Evolutionary conservation across 192 early-diverging fungal species (phyloP).

Genomic region (Gryganskiella cystojenkinii): DNA sequence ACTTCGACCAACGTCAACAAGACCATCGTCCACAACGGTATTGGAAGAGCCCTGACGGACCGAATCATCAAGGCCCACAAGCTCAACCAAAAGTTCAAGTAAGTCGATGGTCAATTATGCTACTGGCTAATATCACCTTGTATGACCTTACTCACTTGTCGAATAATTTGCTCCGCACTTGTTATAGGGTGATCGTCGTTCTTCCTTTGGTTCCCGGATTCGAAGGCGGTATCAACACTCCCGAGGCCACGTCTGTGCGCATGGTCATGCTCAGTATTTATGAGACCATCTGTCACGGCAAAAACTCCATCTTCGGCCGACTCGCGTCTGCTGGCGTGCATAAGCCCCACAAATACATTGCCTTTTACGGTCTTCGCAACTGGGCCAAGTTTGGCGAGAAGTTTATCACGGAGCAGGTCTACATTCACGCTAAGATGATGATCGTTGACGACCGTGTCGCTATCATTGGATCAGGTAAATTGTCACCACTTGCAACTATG

Average conservation of each 20-base stretch:
- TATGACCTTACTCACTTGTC: no score
- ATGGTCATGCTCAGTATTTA: conserved; percentile 66
- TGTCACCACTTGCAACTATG: not conserved
- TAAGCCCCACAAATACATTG: conserved; percentile 66
- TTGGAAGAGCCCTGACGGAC: conserved; percentile 79
- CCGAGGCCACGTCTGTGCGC: conserved; percentile 75
- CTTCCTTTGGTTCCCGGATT: conserved; percentile 88
- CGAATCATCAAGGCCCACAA: conserved; percentile 77
- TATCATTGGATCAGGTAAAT: conserved; percentile 76
- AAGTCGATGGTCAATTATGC: no score
- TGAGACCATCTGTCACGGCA: conserved; percentile 73
- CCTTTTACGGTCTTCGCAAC: conserved; percentile 67
- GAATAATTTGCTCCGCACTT: no score
- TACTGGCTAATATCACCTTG: no score
- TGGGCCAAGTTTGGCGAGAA: conserved; percentile 55
- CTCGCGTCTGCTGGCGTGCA: conserved; percentile 62
- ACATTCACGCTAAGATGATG: conserved; percentile 91
- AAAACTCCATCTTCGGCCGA: conserved; percentile 67
- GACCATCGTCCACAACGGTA: conserved; percentile 79
- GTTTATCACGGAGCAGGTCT: conserved; percentile 84
- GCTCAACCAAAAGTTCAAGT: conserved; percentile 48
- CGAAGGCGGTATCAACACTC: conserved; percentile 73
- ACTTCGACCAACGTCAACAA: conserved; percentile 60
- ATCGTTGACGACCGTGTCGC: conserved; percentile 87
- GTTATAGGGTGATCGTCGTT: conserved; percentile 76